Evolutionary conservation across 225 moss, liverwort and hornwort species (phyloP).

Genomic region (Neckera pumila): DNA sequence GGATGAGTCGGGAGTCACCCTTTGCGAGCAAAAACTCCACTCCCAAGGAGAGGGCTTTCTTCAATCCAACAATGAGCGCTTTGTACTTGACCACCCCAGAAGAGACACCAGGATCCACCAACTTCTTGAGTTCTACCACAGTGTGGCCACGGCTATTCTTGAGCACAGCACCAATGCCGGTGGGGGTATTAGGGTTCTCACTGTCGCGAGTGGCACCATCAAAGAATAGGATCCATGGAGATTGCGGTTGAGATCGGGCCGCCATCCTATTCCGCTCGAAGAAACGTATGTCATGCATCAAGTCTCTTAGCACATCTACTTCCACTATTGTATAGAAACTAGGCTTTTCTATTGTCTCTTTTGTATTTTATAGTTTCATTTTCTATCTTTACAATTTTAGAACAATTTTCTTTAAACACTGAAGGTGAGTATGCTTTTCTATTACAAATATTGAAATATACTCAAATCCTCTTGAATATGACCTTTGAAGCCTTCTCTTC

Average conservation of each 20-base stretch:
- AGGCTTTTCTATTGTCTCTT: neutral
- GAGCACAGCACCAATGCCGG: conserved; percentile 7
- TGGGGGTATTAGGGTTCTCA: neutral
- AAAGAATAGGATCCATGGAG: conserved; percentile 30
- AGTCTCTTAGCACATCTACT: neutral
- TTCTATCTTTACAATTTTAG: neutral
- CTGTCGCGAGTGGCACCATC: conserved; percentile 7
- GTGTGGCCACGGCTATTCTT: conserved; percentile 9
- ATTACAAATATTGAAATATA: neutral
- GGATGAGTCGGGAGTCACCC: conserved; percentile 20
- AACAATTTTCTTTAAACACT: neutral
- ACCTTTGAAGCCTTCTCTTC: fast-evolving
- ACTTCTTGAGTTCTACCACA: conserved; percentile 16
- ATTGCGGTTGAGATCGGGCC: neutral
- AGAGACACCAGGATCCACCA: neutral
- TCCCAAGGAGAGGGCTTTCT: conserved; percentile 27
- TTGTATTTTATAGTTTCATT: neutral
- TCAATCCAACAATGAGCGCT: conserved; percentile 25
- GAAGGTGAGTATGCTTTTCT: neutral
- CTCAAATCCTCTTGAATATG: too few relatives aligned
- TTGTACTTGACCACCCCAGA: conserved; percentile 18
- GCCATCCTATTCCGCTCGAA: neutral
- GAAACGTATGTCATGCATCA: neutral
- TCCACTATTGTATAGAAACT: neutral
- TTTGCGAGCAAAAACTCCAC: conserved; percentile 21